Evolutionary conservation across 305 asterid genomes (phyloP).

Genomic region (Fraxinus albicans): DNA sequence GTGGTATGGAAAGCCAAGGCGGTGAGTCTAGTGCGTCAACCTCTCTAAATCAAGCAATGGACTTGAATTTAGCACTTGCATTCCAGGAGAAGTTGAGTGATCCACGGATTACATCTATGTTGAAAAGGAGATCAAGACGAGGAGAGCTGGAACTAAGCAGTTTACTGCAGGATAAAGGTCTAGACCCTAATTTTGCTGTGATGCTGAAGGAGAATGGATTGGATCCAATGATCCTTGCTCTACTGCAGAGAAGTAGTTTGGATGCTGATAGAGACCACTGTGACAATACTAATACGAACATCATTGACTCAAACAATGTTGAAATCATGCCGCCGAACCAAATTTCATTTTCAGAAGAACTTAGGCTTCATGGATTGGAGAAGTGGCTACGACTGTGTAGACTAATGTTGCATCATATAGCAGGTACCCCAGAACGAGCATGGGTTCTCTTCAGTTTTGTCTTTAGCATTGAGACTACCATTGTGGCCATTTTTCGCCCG

Average conservation of each 20-base stretch:
- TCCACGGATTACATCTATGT: slow-evolving; percentile 85
- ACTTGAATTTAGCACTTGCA: slow-evolving; percentile 83
- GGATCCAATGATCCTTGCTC: slow-evolving; percentile 98
- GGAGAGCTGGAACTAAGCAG: slow-evolving; percentile 85
- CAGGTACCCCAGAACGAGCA: slow-evolving; percentile 95
- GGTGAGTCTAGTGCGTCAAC: slow-evolving; percentile 87
- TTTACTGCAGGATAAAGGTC: slow-evolving; percentile 92
- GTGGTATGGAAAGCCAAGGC: slow-evolving; percentile 96
- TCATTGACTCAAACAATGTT: slow-evolving; percentile 61
- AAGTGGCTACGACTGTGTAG: slow-evolving; percentile 93
- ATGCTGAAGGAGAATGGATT: slow-evolving; percentile 98
- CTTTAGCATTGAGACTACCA: slow-evolving; percentile 80
- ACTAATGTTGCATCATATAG: slow-evolving; percentile 72
- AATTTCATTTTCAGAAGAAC: slow-evolving; percentile 97
- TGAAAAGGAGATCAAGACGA: slow-evolving; percentile 74
- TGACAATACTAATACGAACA: slow-evolving; percentile 66
- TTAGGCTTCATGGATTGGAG: slow-evolving; percentile 79
- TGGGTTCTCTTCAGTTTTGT: slow-evolving; percentile 97
- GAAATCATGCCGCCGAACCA: slow-evolving; percentile 71
- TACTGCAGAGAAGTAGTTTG: slow-evolving; percentile 97
- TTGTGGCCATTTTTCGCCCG: slow-evolving; percentile 86
- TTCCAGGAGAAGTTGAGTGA: slow-evolving; percentile 91
- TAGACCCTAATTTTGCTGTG: slow-evolving; percentile 98
- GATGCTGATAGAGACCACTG: slow-evolving; percentile 98
- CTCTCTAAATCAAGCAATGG: slow-evolving; percentile 75